Evolutionary conservation across 176 grass and related monocot genomes (phyloP).

Genomic region (Panicum miliaceum): DNA sequence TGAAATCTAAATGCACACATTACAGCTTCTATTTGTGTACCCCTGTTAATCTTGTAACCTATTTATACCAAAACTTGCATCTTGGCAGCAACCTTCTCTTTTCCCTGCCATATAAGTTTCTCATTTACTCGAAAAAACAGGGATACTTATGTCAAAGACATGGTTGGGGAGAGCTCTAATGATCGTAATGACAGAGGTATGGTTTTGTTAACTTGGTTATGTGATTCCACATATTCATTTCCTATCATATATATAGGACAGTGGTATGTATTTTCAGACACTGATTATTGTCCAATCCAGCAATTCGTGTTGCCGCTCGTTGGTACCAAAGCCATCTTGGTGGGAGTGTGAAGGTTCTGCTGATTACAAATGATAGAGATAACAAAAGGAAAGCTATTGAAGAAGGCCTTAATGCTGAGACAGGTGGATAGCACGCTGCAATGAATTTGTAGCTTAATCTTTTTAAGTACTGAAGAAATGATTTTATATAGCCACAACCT

Average conservation of each 20-base stretch:
- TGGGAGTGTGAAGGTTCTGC: slow-evolving; percentile 61
- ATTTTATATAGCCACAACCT: slow-evolving; percentile 31
- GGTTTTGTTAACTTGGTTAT: not conserved
- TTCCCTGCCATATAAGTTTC: slow-evolving; percentile 3
- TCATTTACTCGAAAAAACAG: slow-evolving; percentile 54
- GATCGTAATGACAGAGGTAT: slow-evolving; percentile 97
- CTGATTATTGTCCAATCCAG: slow-evolving; percentile 46
- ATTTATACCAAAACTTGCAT: slow-evolving; percentile 8
- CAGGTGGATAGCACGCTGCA: slow-evolving; percentile 50
- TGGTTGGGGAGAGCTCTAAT: slow-evolving; percentile 94
- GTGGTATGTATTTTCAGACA: slow-evolving; percentile 16
- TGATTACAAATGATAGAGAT: slow-evolving; percentile 92
- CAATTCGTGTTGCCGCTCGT: slow-evolving; percentile 89
- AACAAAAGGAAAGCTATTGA: slow-evolving; percentile 87
- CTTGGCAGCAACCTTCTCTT: not conserved
- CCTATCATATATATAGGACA: not conserved
- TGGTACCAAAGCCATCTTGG: slow-evolving; percentile 98
- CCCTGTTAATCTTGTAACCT: slow-evolving; percentile 25
- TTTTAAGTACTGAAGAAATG: not conserved
- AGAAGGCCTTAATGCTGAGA: slow-evolving; percentile 85
- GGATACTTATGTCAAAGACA: slow-evolving; percentile 97
- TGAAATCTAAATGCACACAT: not conserved
- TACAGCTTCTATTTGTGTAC: slow-evolving; percentile 26
- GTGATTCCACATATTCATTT: not conserved
- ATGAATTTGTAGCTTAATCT: not conserved